Base-by-base conservation (phyloP, 1,284 basidiomycete species). In the Leccinum proximum region DNA sequence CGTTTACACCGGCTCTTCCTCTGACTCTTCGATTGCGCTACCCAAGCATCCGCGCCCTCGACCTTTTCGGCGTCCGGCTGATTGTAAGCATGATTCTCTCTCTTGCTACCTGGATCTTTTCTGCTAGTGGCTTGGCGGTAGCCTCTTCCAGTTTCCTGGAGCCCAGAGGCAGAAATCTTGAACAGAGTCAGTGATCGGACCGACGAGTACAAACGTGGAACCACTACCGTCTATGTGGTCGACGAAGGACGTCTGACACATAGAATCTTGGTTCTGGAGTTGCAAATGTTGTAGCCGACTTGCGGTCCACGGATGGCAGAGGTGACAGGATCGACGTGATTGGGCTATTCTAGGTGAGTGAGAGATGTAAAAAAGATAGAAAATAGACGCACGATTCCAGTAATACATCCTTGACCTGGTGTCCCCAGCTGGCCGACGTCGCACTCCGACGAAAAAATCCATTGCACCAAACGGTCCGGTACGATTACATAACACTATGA, bases 211-310 rank as follows among this genome's bases (percentile, higher is more conserved):
- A n/a, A 14, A 26, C 0, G 14, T 2, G 9, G 1, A 35, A 2
- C 7, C 62, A 86, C 87, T 57, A 57, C 56, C 87, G 66, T 84
- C 81, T 37, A 85, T 71, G 66, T 76, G 71, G 77, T 86, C 86
- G 42, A 84, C 72, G 66, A 87, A 79, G 1, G 79, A 74, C 0
- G 89, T 91, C 75, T 91, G 89, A 71, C 90, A 91, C 60, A 82
- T 66, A 1, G 88, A 89, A 3, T 80, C 59, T 63, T 81, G 82
- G 69, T 81, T 82, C 75, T 89, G 3, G 85, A 82, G 78, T 91
- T 91, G 75, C 90, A 92, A 4, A 77, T 69, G 75, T 91, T 91
- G 80, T 85, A 91, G 7, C 89, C 89, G 22, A 66, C 71, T 71
- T 89, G 87, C 35, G 77, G 71, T 11, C 88, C 88, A 68, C 88